Conservation (phyloP, 2,329 filamentous ascomycete genomes). For the Alternaria tenuissima region DNA sequence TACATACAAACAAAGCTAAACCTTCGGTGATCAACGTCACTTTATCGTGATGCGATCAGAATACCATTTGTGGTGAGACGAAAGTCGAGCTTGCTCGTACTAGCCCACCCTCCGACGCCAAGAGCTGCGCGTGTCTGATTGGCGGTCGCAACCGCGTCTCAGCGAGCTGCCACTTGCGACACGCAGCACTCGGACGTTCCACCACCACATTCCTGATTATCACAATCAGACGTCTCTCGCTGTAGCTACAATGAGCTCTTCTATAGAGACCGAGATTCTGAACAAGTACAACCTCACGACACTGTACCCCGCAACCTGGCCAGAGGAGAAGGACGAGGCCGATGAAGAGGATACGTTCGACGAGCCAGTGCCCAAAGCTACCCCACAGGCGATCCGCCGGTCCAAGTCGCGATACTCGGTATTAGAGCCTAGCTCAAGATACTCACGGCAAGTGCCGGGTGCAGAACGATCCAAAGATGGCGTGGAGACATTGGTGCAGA, state of each 20-base stretch:
- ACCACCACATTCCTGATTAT: conserved; percentile 1
- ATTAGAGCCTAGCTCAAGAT: conserved; percentile 77
- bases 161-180: conserved; percentile 22
- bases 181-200: conserved; percentile 15
- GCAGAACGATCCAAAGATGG: conserved; percentile 73
- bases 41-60: no score
- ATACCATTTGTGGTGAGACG: neutral
- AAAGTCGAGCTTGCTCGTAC: neutral
- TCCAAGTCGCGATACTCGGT: conserved; percentile 85
- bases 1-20: no score
- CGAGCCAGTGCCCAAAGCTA: conserved; percentile 54
- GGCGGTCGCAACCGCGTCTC: conserved; percentile 32
- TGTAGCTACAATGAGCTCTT: conserved; percentile 37
- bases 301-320: conserved; percentile 85
- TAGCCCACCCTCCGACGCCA: conserved; percentile 13
- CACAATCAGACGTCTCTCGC: conserved; percentile 4
- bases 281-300: conserved; percentile 89
- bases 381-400: conserved; percentile 53
- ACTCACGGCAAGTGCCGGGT: conserved; percentile 72
- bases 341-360: conserved; percentile 61
- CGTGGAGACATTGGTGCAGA: conserved; percentile 80
- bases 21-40: no score
- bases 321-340: conserved; percentile 77
- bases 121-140: conserved; percentile 30
- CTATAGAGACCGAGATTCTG: conserved; percentile 73